phyloP scores from a whole-genome alignment of 2,329 filamentous ascomycete genomes.

The Colletotrichum shisoi region DNA sequence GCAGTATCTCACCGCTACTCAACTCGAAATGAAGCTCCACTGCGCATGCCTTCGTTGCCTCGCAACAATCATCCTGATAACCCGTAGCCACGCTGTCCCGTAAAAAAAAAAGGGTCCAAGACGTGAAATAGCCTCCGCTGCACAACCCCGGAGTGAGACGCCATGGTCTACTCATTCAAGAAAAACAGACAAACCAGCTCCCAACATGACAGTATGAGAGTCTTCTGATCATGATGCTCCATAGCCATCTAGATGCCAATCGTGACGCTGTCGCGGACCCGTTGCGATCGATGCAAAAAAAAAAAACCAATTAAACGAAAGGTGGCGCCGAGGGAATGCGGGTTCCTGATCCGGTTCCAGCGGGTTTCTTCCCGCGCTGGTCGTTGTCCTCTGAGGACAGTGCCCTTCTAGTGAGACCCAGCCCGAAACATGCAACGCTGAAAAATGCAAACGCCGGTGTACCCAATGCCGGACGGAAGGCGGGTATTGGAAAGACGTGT shows the following conservation, averaged over 20 bases:
- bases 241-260: constrained; percentile 35
- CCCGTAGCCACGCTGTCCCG: constrained; percentile 38
- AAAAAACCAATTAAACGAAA: constrained; percentile 34
- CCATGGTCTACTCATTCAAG: constrained; percentile 10
- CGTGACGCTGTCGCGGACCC: constrained; percentile 31
- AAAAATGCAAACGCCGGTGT: constrained; percentile 33
- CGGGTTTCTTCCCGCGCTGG: constrained; percentile 17
- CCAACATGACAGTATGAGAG: constrained; percentile 1
- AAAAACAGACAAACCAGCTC: constrained; percentile 26
- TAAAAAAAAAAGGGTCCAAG: constrained; percentile 13
- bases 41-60: constrained; percentile 29
- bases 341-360: constrained; percentile 11
- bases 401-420: constrained; percentile 30
- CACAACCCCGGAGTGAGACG: constrained; percentile 19
- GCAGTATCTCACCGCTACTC: constrained; percentile 35
- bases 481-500: constrained; percentile 22
- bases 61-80: constrained; percentile 37
- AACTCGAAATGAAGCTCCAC: constrained; percentile 30
- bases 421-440: constrained; percentile 37
- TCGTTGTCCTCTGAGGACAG: constrained; percentile 27
- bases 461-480: constrained; percentile 34
- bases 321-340: constrained; percentile 17
- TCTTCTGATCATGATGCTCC: constrained; percentile 26
- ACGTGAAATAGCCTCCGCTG: constrained; percentile 35
- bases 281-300: constrained; percentile 35